These are phyloP conservation scores for Vitis hybrid DNA, from an alignment of 177 flowering plant genomes.

Conservation along the genomic window DNA sequence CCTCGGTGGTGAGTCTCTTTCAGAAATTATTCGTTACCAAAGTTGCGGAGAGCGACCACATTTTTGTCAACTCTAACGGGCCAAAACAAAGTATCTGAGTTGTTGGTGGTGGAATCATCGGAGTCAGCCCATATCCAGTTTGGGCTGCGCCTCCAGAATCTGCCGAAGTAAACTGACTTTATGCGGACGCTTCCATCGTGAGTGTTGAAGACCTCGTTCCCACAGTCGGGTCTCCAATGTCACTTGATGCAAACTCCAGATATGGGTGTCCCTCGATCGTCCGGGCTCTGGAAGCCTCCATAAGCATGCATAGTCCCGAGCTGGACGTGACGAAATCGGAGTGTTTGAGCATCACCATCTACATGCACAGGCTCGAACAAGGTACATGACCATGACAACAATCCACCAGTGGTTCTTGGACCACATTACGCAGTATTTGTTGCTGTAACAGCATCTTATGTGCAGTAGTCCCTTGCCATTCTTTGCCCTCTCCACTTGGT, in stretches of 20 bases:
- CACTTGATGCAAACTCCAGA: too few relatives aligned
- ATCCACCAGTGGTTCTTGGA: too few relatives aligned
- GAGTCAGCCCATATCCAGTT: not conserved
- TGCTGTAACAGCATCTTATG: slow-evolving; percentile 5
- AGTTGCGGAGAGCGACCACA: not conserved
- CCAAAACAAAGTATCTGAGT: not conserved
- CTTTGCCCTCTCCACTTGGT: slow-evolving; percentile 6
- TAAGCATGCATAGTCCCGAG: slow-evolving; percentile 2
- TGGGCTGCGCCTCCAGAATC: too few relatives aligned
- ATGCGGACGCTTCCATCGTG: too few relatives aligned
- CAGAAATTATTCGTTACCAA: not conserved
- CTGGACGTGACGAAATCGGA: not conserved
- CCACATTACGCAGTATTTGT: not conserved
- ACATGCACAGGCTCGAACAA: not conserved
- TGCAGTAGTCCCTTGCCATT: not conserved
- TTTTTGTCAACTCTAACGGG: too few relatives aligned
- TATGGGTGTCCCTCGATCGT: too few relatives aligned
- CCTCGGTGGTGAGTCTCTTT: not conserved
- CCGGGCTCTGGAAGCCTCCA: not conserved
- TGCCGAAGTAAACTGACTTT: too few relatives aligned
- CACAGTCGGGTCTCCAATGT: too few relatives aligned
- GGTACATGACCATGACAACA: too few relatives aligned
- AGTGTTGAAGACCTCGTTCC: too few relatives aligned
- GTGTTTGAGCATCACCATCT: not conserved
- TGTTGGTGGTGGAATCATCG: not conserved